Evolutionary conservation across 345 rosid genomes (phyloP).

Genomic region (Atalantia buxifolia): DNA sequence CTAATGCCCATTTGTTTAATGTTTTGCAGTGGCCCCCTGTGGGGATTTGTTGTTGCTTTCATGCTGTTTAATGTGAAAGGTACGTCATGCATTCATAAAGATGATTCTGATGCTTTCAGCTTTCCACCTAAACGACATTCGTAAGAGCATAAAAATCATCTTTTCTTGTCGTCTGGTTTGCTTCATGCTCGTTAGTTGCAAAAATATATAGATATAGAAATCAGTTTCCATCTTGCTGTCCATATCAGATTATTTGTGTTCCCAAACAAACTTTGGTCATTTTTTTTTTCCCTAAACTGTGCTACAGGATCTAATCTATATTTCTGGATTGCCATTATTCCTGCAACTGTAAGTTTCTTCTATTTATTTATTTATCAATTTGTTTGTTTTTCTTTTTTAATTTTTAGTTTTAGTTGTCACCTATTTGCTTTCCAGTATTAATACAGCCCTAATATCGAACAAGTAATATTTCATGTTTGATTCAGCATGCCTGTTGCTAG

Average conservation of each 20-base stretch:
- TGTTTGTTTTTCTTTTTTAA: not conserved
- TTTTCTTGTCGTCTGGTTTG: not conserved
- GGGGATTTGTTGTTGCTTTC: slow-evolving; percentile 97
- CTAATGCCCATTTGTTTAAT: slow-evolving; percentile 16
- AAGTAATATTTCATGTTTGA: not conserved
- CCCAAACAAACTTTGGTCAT: not conserved
- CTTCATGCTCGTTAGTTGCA: not conserved
- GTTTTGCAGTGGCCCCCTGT: slow-evolving; percentile 72
- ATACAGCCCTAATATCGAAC: not conserved
- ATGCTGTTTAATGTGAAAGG: slow-evolving; percentile 95
- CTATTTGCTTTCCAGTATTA: not conserved
- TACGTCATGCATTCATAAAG: slow-evolving; percentile 17
- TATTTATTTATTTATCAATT: not conserved
- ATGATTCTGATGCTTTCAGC: not conserved
- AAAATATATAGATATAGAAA: not conserved
- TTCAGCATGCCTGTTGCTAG: not conserved
- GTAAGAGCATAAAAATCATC: too few relatives aligned
- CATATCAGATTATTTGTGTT: not conserved
- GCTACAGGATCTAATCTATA: slow-evolving; percentile 88
- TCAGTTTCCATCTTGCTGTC: slow-evolving; percentile 1
- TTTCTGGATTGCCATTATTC: slow-evolving; percentile 95
- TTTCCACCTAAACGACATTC: too few relatives aligned
- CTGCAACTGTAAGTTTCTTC: slow-evolving; percentile 59
- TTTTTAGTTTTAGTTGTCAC: slow-evolving; percentile 9
- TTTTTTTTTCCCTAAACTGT: slow-evolving; percentile 1